Evolutionary conservation across 805 yeast genomes (phyloP), one percentile per base, ranked within the genome.

Genomic region (Saccharomycopsis sp.): DNA sequence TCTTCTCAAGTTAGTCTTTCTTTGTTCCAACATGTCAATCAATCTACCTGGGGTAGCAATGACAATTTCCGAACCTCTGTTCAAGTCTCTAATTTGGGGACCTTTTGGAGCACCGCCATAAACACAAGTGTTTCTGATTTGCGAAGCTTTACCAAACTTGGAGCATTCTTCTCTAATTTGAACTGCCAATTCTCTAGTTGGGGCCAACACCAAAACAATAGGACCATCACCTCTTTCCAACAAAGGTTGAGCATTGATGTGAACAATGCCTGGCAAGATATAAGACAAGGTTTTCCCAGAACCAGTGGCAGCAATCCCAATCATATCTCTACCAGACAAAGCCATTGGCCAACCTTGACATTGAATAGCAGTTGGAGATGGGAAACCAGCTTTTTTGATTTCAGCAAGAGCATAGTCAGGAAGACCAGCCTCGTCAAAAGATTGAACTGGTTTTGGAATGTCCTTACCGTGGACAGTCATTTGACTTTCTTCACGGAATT

Each of bases 331-430:
- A 71, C 98, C 98, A 55, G 89, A 78, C 45, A 88, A 71, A 58
- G 98, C 98, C 98, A 92, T 92, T 50, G 98, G 98, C 98, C 98
- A 92, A 70, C 98, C 98, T 71, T 92, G 98, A 65, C 96, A 86
- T 70, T 92, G 98, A 58, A 92, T 92, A 52, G 86, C 87, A 43
- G 98, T 92, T 55, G 98, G 98, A 51, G 69, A 75, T 42, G 80
- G 92, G 69, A 92, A 92, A 48, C 97, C 97, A 65, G 84, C 87
- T 46, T 78, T 78, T 65, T 82, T 75, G 54, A 92, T 88, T 71
- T 89, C 96, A 45, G 65, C 69, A 58, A 92, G 71, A 34, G 89
- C 96, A 61, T 89, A 88, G 54, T 77, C 83, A 51, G 98, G 98
- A 75, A 92, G 89, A 36, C 96, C 96, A 58, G 96, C 96, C 70